Conservation (phyloP, 106 monocot species). For the Phalaenopsis aphrodite region DNA sequence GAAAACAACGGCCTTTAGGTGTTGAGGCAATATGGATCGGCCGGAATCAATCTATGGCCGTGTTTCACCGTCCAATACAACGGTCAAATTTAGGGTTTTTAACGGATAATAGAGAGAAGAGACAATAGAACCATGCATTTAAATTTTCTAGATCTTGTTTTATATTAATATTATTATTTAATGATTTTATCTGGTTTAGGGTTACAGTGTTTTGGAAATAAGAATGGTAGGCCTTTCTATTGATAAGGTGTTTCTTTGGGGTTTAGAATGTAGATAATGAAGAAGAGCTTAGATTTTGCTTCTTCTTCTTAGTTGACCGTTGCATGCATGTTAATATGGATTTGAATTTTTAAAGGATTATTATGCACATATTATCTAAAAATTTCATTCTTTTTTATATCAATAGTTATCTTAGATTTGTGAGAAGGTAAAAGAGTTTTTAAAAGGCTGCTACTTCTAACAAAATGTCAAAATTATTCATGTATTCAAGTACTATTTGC, state of each 20-base stretch:
- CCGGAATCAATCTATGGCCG: neutral
- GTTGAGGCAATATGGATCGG: neutral
- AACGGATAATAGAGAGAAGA: neutral
- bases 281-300: neutral
- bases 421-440: no score
- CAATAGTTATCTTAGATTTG: no score
- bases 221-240: neutral
- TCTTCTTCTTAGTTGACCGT: no score
- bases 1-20: no score
- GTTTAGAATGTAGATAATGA: neutral
- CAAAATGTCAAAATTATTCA: no score
- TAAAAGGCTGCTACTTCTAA: no score
- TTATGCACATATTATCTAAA: no score
- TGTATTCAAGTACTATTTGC: no score
- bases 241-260: neutral
- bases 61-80: neutral
- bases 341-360: neutral
- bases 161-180: neutral
- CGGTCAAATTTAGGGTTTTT: neutral
- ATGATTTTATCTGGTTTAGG: neutral
- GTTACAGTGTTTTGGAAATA: neutral
- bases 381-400: no score
- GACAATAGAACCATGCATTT: neutral
- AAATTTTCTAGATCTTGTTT: neutral
- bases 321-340: no score